phyloP scores from a whole-genome alignment of 1,284 basidiomycete species.

The Athelia sp. region DNA sequence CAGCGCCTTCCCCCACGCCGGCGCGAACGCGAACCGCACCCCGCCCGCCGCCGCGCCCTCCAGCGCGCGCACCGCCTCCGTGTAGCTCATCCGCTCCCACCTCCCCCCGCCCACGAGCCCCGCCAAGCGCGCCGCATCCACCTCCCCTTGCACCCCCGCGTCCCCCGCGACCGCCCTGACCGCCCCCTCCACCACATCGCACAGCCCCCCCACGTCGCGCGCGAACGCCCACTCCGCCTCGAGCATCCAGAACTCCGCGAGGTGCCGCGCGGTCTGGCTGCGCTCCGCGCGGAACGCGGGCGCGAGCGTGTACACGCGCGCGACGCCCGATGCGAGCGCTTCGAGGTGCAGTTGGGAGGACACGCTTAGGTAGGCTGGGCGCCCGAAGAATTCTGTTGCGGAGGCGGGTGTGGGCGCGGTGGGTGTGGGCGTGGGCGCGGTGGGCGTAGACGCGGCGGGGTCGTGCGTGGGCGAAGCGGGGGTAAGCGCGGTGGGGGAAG shows the following conservation, averaged over 20 bases:
- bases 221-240: constrained; percentile 86
- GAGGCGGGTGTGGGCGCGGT: constrained; percentile 14
- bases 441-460: no score
- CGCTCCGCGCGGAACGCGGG: constrained; percentile 94
- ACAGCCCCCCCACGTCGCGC: constrained; percentile 48
- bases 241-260: constrained; percentile 99
- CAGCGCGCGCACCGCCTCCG: constrained; percentile 68
- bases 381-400: constrained; percentile 58
- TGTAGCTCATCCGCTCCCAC: constrained; percentile 82
- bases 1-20: constrained; percentile 69
- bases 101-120: constrained; percentile 26
- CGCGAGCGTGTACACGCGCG: constrained; percentile 85
- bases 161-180: constrained; percentile 43
- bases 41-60: constrained; percentile 28
- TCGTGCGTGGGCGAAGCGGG: constrained; percentile 12
- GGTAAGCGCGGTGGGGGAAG: constrained; percentile 11
- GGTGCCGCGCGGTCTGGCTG: constrained; percentile 84
- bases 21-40: constrained; percentile 48
- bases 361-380: constrained; percentile 86
- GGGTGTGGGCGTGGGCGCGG: no score
- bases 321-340: constrained; percentile 73
- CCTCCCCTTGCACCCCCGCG: constrained; percentile 26
- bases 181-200: constrained; percentile 67
- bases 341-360: constrained; percentile 96
- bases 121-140: constrained; percentile 26